Percentiles rank a stretch among this genome's conserved stretches.
These are phyloP conservation scores for Elongisporangium prolatum DNA, from an alignment of 352 stramenopile genomes.

Conservation along the genomic window DNA sequence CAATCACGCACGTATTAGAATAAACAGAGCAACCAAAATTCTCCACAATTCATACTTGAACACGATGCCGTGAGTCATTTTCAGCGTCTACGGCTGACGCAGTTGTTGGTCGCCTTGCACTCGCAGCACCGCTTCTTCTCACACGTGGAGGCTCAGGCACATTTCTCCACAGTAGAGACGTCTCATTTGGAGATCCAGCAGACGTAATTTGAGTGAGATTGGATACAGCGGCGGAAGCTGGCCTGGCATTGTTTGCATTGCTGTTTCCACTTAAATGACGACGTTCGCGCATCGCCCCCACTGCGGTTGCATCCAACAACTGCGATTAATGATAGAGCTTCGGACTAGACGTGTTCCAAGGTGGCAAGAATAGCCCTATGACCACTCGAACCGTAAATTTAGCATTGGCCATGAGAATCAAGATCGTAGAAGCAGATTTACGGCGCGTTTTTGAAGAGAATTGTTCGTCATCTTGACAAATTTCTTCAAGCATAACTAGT, in stretches of 20 bases:
- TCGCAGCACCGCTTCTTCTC: conserved; percentile 12
- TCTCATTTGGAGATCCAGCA: neutral
- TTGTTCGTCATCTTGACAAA: neutral
- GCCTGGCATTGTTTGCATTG: conserved; percentile 22
- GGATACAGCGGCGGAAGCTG: neutral
- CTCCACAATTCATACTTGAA: conserved; percentile 19
- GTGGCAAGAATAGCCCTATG: neutral
- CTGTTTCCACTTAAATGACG: conserved; percentile 51
- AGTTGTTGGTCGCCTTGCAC: conserved; percentile 14
- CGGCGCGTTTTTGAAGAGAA: neutral
- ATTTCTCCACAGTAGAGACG: neutral
- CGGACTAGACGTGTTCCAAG: neutral
- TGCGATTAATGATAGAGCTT: neutral
- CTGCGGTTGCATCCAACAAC: neutral
- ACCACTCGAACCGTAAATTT: neutral
- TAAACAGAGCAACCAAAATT: neutral
- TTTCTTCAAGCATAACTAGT: too few species aligned
- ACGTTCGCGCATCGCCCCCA: conserved; percentile 28
- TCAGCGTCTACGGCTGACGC: conserved; percentile 2
- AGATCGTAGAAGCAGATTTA: neutral
- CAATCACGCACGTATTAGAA: neutral
- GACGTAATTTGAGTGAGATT: neutral
- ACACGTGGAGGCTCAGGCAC: neutral
- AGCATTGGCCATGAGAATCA: neutral
- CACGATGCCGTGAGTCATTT: conserved; percentile 16